Evolutionary conservation across 139 green algal genomes (phyloP).

Genomic region (Bryopsis sp.): DNA sequence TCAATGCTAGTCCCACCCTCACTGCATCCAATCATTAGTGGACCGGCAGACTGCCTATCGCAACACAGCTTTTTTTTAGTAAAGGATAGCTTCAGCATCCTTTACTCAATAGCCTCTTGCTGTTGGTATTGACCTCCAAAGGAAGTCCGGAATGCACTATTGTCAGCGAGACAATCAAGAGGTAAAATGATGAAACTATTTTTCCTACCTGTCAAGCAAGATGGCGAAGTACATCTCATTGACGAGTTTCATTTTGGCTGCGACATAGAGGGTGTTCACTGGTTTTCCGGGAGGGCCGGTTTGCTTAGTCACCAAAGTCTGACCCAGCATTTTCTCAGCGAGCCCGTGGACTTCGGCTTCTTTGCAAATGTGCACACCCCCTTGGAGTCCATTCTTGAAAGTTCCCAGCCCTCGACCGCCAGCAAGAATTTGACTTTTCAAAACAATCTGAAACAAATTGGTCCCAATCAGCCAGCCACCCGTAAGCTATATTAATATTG

Average conservation of each 20-base stretch:
- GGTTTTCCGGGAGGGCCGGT: conserved; percentile 80
- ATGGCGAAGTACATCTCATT: conserved; percentile 99
- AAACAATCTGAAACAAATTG: conserved; percentile 65
- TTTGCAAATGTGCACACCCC: conserved; percentile 90
- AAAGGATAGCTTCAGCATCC: not conserved
- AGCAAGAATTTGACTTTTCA: conserved; percentile 96
- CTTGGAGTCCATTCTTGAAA: conserved; percentile 93
- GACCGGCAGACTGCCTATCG: conserved; percentile 30
- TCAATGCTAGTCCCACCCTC: conserved; percentile 93
- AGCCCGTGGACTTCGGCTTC: conserved; percentile 53
- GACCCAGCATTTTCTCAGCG: conserved; percentile 73
- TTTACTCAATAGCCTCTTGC: no score
- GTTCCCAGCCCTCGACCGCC: conserved; percentile 86
- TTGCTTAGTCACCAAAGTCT: conserved; percentile 93
- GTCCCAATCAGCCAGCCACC: no score
- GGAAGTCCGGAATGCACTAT: conserved; percentile 1
- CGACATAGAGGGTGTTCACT: conserved; percentile 90
- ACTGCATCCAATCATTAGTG: conserved; percentile 78
- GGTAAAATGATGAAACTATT: conserved; percentile 28
- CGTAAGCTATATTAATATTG: no score
- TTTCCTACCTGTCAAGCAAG: conserved; percentile 82
- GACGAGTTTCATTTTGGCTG: conserved; percentile 82
- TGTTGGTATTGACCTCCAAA: no score
- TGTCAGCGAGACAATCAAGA: no score
- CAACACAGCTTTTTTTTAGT: not conserved